phyloP scores from a whole-genome alignment of 2,329 filamentous ascomycete genomes.

The Botrytis medusae region DNA sequence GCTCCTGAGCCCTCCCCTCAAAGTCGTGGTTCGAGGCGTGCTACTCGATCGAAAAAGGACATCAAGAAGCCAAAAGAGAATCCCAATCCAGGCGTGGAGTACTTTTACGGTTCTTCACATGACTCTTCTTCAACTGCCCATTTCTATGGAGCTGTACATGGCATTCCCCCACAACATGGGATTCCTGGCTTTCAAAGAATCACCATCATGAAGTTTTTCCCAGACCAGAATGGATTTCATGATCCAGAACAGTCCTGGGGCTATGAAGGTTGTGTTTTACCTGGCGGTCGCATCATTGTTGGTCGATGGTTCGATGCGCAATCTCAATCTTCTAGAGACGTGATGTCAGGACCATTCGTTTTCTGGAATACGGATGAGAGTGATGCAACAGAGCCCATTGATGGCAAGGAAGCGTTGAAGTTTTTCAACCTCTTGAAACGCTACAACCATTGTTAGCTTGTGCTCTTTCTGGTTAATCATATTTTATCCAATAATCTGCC shows the following conservation, averaged over 20 bases:
- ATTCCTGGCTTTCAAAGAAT: conserved; percentile 55
- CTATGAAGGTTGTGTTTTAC: conserved; percentile 50
- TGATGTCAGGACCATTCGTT: conserved; percentile 40
- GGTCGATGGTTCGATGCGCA: conserved; percentile 49
- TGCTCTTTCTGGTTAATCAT: not conserved
- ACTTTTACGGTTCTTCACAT: conserved; percentile 42
- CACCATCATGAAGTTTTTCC: conserved; percentile 52
- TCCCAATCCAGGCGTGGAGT: conserved; percentile 22
- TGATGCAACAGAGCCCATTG: conserved; percentile 22
- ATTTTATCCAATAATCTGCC: not conserved
- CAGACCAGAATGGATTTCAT: conserved; percentile 26
- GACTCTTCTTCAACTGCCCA: conserved; percentile 37
- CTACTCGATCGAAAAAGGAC: not conserved
- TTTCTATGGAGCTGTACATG: conserved; percentile 49
- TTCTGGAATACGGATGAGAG: conserved; percentile 40
- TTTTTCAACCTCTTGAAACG: conserved; percentile 26
- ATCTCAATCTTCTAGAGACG: conserved; percentile 12
- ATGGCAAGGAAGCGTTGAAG: conserved; percentile 30
- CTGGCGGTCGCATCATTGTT: conserved; percentile 48
- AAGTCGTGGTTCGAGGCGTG: not conserved
- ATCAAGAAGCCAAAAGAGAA: not conserved
- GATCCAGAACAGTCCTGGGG: conserved; percentile 42
- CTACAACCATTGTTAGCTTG: not conserved
- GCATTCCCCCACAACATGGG: conserved; percentile 47
- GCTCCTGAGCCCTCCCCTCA: not conserved